Evolutionary conservation across 805 yeast species (phyloP), one percentile per base, ranked within the genome.

Genomic region (Cyberlindnera xishuangbannaensis): DNA sequence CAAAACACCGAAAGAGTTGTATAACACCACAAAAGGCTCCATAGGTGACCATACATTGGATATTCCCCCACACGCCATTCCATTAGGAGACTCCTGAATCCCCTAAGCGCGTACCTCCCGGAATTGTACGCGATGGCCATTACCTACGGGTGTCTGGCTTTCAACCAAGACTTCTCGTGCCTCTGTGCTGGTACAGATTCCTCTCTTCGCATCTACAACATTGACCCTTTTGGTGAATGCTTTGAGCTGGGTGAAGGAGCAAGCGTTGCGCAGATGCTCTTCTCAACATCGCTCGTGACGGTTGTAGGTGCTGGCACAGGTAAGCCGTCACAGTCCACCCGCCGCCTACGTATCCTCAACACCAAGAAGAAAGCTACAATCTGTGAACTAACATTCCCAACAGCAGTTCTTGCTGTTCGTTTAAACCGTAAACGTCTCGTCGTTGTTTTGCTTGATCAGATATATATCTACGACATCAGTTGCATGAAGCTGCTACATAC

Each of bases 301-400:
- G 63, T 85, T 6, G 95, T 85, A 3, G 90, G 87, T 7, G 62
- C 75, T 31, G 90, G 88, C 3, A 84, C 78, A n/a, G n/a, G n/a
- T n/a, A n/a, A n/a, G n/a, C n/a, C n/a, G n/a, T n/a, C n/a, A n/a
- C 67, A 77, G 13, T 71, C 79, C 19, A 74, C 81, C 5, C 62
- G 83, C 30, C 71, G 77, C 44, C 61, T 83, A 29, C 73, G 73
- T 41, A 76, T 83, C 27, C 65, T 83, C 30, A 83, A 83, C 56
- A 79, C 85, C 3, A 81, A 82, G 55, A 69, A 88, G 34, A 72
- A 73, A 39, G 60, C 78, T 2, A 67, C 73, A 2, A 86, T 90
- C 14, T 90, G 97, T 59, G 97, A 90, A 52, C 64, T 90, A 45
- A 75, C 90, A 1, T 92, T 87, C 56, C 90, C 95, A 1, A 74